Evolutionary conservation across 495 filamentous ascomycete genomes (phyloP), one percentile per base, ranked within the genome.

Genomic region (Elasticomyces elasticus): DNA sequence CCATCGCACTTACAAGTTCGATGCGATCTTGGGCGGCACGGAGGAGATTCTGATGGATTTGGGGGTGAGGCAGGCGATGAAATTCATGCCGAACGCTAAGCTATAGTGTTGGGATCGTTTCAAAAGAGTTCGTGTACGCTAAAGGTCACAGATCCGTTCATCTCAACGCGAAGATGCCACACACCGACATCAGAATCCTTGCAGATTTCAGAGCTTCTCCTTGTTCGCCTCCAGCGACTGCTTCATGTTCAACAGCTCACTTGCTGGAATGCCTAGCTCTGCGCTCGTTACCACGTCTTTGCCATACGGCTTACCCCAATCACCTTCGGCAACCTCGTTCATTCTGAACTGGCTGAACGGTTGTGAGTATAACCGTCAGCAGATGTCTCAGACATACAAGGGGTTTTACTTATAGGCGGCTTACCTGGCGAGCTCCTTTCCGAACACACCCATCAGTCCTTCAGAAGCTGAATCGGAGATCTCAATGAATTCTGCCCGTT

Each of bases 21-120:
- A 94, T 68, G 81, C 88, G 13, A 90, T 94, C 56, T 69, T 94
- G 5, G 87, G 88, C 47, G 87, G 87, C 1, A 82, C 86, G 12
- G 87, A 94, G 69, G 87, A 92, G 71, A 81, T 92, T 51, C 66
- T 94, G 49, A 86, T 79, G 3, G 87, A 94, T 68, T 65, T 92
- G 51, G 87, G 86, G 17, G 86, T 92, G 1, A 73, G 86, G 52
- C 86, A 91, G 71, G 88, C 87, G 10, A 76, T 89, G 72, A 86
- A 82, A 71, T 76, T 76, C 50, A 87, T 92, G 74, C 86, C 87
- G 30, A 90, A 90, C 71, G 78, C 84, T 20, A 86, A 89, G 76
- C 67, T 94, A 63, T 91, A 78, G 37, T 5, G 35, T 40, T 3
- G 19, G 35, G 4, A 2, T 15, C 2, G 19, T 5, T 40, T 3